Base-by-base conservation (phyloP, 768 basidiomycete genomes). In the Paxillus involutus region DNA sequence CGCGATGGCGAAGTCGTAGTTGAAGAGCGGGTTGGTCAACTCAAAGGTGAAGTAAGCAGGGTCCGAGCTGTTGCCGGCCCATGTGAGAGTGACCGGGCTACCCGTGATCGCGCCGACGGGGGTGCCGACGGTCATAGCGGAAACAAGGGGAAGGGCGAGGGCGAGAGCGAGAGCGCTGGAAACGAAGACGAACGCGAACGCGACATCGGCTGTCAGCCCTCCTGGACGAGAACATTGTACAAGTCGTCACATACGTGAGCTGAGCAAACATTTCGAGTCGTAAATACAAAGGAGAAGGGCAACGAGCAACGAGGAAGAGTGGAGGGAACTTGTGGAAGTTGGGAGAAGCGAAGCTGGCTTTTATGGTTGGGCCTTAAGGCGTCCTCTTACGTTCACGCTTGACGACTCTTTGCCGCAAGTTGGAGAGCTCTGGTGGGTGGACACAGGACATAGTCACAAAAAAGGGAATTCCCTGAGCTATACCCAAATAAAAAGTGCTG, bases 1-100 rank as follows among this genome's bases (percentile, higher is more conserved):
- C 13, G 76, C 78, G 50, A 88, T 75, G 44, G 79, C 84, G 46
- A 76, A 80, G 0, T 73, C 49, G 51, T 81, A 68, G 70, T 85
- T 72, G 77, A 87, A 88, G 1, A 26, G 21, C 0, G 59, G 14
- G 67, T 85, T 83, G 45, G 58, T 48, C 51, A 88, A 68, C 65
- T 80, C 74, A 16, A 86, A 33, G 17, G 77, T 71, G 62, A 78
- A 82, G 5, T 53, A 48, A 0, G 46, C 3, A 0, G 80, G 73
- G 59, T 88, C 86, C 10, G 61, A 55, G 3, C 73, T 52, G 0
- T 45, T 40, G 11, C 70, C 67, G 2, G 71, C 66, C 85, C 86
- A 88, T 0, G 60, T 70, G 49, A 86, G 58, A 17, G 77, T 81
- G 13, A 77, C 61, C 0, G 47, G 0, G 0, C 69, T 70, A 35